Conservation (phyloP, 2,329 filamentous ascomycete genomes). For the Boeremia exigua region DNA sequence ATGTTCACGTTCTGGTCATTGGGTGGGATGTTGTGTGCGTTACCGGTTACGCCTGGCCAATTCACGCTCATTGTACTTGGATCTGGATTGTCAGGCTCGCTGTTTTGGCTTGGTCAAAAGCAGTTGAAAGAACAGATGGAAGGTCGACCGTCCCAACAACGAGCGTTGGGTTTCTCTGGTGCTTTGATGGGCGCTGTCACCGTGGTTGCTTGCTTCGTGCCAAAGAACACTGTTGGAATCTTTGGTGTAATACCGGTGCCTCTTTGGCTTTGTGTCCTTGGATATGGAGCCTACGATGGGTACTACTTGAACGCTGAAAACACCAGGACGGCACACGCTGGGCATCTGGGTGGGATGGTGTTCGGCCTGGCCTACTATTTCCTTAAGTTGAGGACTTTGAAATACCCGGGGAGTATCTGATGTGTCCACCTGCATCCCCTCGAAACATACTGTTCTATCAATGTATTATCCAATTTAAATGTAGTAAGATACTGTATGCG, state of each 20-base stretch:
- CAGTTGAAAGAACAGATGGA: conserved; percentile 9
- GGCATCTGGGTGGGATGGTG: conserved; percentile 53
- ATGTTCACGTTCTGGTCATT: conserved; percentile 51
- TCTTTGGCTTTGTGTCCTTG: conserved; percentile 45
- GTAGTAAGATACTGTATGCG: neutral
- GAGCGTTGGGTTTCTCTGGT: conserved; percentile 47
- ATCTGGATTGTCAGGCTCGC: conserved; percentile 34
- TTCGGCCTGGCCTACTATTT: conserved; percentile 49
- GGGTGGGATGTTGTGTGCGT: conserved; percentile 38
- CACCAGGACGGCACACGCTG: conserved; percentile 48
- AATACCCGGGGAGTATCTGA: conserved; percentile 10
- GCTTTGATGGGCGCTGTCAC: conserved; percentile 50
- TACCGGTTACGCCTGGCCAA: conserved; percentile 37
- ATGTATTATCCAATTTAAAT: neutral
- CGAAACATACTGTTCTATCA: neutral
- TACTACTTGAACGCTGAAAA: conserved; percentile 44
- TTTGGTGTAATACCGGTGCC: conserved; percentile 50
- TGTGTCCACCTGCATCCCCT: neutral
- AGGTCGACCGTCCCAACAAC: conserved; percentile 2
- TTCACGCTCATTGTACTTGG: conserved; percentile 40
- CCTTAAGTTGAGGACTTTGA: conserved; percentile 7
- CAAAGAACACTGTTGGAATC: conserved; percentile 40
- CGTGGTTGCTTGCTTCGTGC: conserved; percentile 49
- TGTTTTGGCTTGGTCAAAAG: conserved; percentile 24
- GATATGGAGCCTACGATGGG: conserved; percentile 49